Percentiles rank a stretch among this genome's conserved stretches.
These are phyloP conservation scores for Lichtheimia corymbifera DNA, from an alignment of 371 early-diverging fungal species.

Conservation along the genomic window DNA sequence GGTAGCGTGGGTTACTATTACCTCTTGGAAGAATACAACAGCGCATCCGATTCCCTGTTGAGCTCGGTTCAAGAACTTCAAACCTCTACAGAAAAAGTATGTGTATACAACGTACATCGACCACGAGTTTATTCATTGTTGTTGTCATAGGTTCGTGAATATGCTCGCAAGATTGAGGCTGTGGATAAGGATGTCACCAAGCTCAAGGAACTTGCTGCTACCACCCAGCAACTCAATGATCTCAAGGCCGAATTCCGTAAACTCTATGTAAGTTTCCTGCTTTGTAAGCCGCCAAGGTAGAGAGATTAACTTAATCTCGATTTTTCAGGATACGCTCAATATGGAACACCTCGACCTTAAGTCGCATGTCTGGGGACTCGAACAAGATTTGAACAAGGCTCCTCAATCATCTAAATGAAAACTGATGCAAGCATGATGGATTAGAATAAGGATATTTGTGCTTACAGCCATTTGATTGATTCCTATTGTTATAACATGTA, in stretches of 20 bases:
- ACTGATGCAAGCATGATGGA: too few species aligned
- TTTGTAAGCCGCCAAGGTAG: not conserved
- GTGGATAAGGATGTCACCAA: slow-evolving; percentile 67
- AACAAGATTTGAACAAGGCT: slow-evolving; percentile 25
- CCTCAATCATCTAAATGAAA: slow-evolving; percentile 3
- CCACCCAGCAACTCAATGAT: slow-evolving; percentile 67
- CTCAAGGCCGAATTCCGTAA: slow-evolving; percentile 66
- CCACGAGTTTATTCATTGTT: not conserved
- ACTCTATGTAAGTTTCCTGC: slow-evolving; percentile 51
- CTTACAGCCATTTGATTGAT: too few species aligned
- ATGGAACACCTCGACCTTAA: slow-evolving; percentile 77
- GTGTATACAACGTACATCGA: not conserved
- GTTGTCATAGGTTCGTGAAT: slow-evolving; percentile 64
- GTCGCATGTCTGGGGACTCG: slow-evolving; percentile 74
- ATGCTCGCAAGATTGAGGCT: slow-evolving; percentile 75
- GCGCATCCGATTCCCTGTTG: slow-evolving; percentile 68
- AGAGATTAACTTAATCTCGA: not conserved
- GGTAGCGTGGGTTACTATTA: slow-evolving; percentile 81
- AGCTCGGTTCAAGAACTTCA: slow-evolving; percentile 78
- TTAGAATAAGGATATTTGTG: too few species aligned
- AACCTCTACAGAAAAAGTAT: slow-evolving; percentile 71
- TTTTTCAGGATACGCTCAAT: slow-evolving; percentile 60
- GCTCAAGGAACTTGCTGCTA: slow-evolving; percentile 61
- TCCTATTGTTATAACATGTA: too few species aligned
- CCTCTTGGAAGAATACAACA: slow-evolving; percentile 80